Evolutionary conservation across 1,139 yeast species (phyloP), one percentile per base, ranked within the genome.

Genomic region (Yamadazyma sp.): DNA sequence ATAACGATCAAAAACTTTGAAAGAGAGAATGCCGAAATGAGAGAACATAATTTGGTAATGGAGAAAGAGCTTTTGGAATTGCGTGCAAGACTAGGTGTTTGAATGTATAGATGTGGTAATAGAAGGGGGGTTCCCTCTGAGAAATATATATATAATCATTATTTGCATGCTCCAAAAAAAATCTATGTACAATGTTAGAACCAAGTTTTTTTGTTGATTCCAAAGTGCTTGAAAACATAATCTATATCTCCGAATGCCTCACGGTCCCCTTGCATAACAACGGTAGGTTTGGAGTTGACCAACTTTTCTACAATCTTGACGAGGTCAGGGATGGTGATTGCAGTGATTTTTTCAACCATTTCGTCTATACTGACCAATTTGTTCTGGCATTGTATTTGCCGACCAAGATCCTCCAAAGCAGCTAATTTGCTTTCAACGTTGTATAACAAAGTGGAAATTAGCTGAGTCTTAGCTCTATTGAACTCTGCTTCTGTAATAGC

Each of bases 401-500:
- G 80, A 10, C 98, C 98, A 62, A 90, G 73, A 56, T 92, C 98
- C 61, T 92, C 98, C 38, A 92, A 70, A 52, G 86, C 90, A 13
- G 95, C 95, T 70, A 92, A 76, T 58, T 86, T 88, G 49, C 94
- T 82, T 61, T 92, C 98, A 34, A 90, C 75, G 55, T 90, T 92
- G 96, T 92, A 92, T 56, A 92, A 73, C 43, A 92, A 69, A 4
- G 95, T 84, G n/a, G 94, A 82, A 35, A 86, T 81, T 41, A 92
- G 73, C 66, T 92, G 98, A 60, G 88, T 90, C 62, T 92, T 92
- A 21, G 97, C 96, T 47, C 98, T 76, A 43, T 73, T 64, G 7
- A 92, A 92, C 63, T 92, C 98, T 30, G 69, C 74, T 13, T 76
- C 76, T 7, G 81, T 73, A 33, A 92, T 67, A 17, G 79, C 76